Evolutionary conservation across 345 rosid genomes (phyloP).

Genomic region (Eucalyptus microcorys): DNA sequence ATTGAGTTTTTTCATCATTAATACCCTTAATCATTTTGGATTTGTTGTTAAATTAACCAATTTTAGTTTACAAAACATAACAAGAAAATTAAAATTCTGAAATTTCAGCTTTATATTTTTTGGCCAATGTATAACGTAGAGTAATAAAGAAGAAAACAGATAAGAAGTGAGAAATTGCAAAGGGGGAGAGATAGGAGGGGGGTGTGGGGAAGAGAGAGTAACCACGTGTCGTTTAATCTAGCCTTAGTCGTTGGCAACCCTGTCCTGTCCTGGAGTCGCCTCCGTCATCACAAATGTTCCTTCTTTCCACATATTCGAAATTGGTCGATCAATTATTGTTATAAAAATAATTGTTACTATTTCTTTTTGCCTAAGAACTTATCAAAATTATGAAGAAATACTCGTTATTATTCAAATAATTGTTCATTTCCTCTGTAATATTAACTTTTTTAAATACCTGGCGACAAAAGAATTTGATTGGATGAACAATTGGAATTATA

Average conservation of each 20-base stretch:
- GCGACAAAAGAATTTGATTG: not conserved
- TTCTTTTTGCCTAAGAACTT: not conserved
- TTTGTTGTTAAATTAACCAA: not conserved
- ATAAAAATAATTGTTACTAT: too few species aligned
- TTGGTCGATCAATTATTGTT: not conserved
- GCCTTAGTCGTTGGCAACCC: not conserved
- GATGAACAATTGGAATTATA: not conserved
- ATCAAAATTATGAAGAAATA: not conserved
- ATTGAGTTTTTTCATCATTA: not conserved
- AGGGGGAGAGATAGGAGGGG: too few species aligned
- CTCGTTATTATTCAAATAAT: not conserved
- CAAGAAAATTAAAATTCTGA: not conserved
- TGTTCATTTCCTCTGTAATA: not conserved
- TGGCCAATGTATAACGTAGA: not conserved
- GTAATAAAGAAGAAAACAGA: not conserved
- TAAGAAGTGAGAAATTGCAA: not conserved
- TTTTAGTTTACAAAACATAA: not conserved
- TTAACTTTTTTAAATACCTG: not conserved
- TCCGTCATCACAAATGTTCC: not conserved
- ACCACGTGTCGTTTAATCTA: not conserved
- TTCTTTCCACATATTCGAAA: not conserved
- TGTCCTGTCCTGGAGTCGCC: not conserved
- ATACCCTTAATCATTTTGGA: not conserved
- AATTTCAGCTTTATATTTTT: not conserved
- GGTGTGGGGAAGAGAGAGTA: not conserved